phyloP scores from a whole-genome alignment of 164 flowering plant species.

The Cinnamomum micranthum region DNA sequence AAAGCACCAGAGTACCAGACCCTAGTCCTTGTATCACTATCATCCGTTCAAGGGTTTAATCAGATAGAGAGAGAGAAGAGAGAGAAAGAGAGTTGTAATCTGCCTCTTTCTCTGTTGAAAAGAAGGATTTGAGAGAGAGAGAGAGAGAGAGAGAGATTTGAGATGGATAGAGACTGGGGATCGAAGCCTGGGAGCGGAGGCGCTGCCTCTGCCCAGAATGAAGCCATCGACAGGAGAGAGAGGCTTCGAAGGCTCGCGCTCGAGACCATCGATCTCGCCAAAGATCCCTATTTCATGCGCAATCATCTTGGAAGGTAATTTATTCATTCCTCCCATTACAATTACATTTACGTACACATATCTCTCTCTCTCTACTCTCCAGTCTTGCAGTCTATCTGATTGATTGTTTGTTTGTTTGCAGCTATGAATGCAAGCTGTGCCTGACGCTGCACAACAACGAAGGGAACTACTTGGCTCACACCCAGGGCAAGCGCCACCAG shows the following conservation, averaged over 20 bases:
- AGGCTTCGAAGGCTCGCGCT: constrained; percentile 87
- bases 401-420: constrained; percentile 13
- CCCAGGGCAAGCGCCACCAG: constrained; percentile 97
- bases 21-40: no score
- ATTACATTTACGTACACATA: no score
- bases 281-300: constrained; percentile 98
- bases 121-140: not conserved
- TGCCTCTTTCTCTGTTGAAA: no score
- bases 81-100: no score
- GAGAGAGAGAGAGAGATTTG: constrained; percentile 4
- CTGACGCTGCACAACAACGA: constrained; percentile 93
- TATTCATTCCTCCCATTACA: no score
- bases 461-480: constrained; percentile 97
- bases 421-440: constrained; percentile 97
- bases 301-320: constrained; percentile 93
- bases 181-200: constrained; percentile 98
- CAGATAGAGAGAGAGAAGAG: no score
- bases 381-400: not conserved
- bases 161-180: constrained; percentile 97
- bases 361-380: no score
- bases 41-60: no score
- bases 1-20: no score
- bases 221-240: constrained; percentile 94
- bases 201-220: constrained; percentile 94
- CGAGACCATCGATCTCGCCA: constrained; percentile 95